phyloP scores from a whole-genome alignment of 257 asterid species.

The Solanum pennellii region DNA sequence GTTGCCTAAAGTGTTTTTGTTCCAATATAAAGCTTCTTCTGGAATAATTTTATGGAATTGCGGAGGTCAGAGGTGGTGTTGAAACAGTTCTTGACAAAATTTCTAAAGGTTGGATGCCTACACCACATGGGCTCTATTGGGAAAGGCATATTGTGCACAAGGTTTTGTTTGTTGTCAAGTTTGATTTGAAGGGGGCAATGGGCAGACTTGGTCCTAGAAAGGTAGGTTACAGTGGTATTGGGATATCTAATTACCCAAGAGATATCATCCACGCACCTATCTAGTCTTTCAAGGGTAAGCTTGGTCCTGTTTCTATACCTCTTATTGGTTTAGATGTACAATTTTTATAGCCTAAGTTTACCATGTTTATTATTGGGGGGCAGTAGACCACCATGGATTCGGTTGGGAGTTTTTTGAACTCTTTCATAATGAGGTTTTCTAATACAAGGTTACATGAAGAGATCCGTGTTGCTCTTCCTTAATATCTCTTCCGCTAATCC shows the following conservation, averaged over 20 bases:
- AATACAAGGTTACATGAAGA: too few relatives aligned
- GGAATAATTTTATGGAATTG: background rate
- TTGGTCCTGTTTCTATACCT: too few relatives aligned
- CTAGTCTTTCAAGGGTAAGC: background rate
- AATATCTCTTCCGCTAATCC: rapidly evolving
- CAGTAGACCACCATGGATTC: too few relatives aligned
- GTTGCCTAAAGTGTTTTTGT: background rate
- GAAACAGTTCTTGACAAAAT: too few relatives aligned
- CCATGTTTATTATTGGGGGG: background rate
- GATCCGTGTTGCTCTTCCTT: too few relatives aligned
- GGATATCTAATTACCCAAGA: background rate
- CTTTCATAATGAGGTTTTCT: too few relatives aligned
- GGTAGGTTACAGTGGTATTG: background rate
- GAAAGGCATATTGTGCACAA: background rate
- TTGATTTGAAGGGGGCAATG: background rate
- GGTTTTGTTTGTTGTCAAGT: background rate
- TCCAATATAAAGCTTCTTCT: background rate
- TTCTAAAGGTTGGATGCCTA: background rate
- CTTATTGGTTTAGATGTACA: background rate
- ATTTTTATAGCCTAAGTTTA: background rate
- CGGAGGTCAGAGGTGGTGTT: background rate
- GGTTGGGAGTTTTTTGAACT: too few relatives aligned
- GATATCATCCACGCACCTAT: background rate
- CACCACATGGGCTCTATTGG: background rate
- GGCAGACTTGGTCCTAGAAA: background rate